A percentile compares a stretch with the other conserved stretches of the same genome.
phyloP scores from a whole-genome alignment of 1,139 yeast genomes.

The Pichia inconspicua region DNA sequence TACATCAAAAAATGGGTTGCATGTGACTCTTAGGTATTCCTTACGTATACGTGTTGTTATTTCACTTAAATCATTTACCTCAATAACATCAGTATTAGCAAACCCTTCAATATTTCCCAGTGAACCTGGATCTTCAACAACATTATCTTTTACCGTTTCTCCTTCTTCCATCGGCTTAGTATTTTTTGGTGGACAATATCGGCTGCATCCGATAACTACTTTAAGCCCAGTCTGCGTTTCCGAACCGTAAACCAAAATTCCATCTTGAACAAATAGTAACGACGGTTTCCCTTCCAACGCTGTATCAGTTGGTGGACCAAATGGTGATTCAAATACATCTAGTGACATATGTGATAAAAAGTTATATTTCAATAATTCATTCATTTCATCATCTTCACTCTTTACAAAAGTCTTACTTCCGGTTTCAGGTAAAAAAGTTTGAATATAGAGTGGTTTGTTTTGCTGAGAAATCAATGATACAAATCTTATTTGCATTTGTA shows the following conservation, averaged over 20 bases:
- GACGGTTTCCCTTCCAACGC: slow-evolving; percentile 27
- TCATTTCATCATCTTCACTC: slow-evolving; percentile 26
- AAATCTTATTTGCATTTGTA: slow-evolving; percentile 30
- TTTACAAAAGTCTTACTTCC: slow-evolving; percentile 19
- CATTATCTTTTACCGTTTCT: slow-evolving; percentile 18
- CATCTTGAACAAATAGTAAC: slow-evolving; percentile 52
- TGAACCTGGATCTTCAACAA: slow-evolving; percentile 19
- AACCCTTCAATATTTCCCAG: slow-evolving; percentile 17
- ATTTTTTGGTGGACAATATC: not conserved
- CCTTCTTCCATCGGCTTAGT: not conserved
- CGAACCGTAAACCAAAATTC: slow-evolving; percentile 51
- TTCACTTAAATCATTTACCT: slow-evolving; percentile 1
- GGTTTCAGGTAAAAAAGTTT: slow-evolving; percentile 32
- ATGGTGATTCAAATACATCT: slow-evolving; percentile 53
- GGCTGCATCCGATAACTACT: slow-evolving; percentile 42
- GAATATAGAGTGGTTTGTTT: slow-evolving; percentile 52
- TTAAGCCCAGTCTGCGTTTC: slow-evolving; percentile 57
- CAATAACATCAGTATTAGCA: slow-evolving; percentile 35
- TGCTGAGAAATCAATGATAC: slow-evolving; percentile 48
- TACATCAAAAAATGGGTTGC: slow-evolving; percentile 48
- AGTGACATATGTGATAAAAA: slow-evolving; percentile 61
- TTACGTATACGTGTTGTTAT: slow-evolving; percentile 24
- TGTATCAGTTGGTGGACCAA: slow-evolving; percentile 13
- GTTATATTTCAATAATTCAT: slow-evolving; percentile 49
- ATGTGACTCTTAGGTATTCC: slow-evolving; percentile 39